These are phyloP conservation scores for Mimosa bimucronata DNA, from an alignment of 306 rosid species.

Conservation along the genomic window DNA sequence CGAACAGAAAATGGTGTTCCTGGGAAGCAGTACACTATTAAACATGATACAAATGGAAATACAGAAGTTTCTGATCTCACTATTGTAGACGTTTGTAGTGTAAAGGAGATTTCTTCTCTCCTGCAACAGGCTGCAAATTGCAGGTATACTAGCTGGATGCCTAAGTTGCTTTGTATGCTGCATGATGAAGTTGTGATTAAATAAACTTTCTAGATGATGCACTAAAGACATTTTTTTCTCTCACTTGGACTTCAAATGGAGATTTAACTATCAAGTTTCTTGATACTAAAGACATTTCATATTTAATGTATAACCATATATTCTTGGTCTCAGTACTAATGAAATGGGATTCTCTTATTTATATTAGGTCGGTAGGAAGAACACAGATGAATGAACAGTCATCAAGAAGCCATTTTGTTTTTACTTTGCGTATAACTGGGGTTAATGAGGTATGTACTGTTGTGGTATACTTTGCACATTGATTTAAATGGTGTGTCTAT, in stretches of 20 bases:
- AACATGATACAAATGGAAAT: conserved; percentile 88
- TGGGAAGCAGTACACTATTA: conserved; percentile 79
- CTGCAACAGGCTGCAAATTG: conserved; percentile 81
- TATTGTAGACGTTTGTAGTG: conserved; percentile 72
- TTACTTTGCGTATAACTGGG: conserved; percentile 87
- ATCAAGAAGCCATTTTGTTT: conserved; percentile 93
- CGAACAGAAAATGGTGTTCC: conserved; percentile 60
- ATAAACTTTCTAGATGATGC: conserved; percentile 19
- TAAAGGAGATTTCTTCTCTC: conserved; percentile 83
- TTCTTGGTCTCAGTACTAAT: conserved; percentile 16
- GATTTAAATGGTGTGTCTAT: neutral
- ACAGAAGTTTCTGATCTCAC: conserved; percentile 84
- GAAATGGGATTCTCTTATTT: conserved; percentile 10
- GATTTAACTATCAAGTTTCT: conserved; percentile 2
- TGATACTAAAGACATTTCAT: conserved; percentile 4
- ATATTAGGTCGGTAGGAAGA: conserved; percentile 82
- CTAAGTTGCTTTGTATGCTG: conserved; percentile 8
- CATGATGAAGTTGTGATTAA: neutral
- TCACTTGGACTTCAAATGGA: neutral
- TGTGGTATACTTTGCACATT: neutral
- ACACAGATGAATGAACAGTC: conserved; percentile 98
- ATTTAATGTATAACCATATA: neutral
- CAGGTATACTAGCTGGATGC: conserved; percentile 53
- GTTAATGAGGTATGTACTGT: conserved; percentile 67
- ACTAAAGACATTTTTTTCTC: conserved; percentile 16